Percentiles rank a stretch among this genome's conserved stretches.
Conservation (phyloP, 2,329 filamentous ascomycete species). For the Eutypa lata region DNA sequence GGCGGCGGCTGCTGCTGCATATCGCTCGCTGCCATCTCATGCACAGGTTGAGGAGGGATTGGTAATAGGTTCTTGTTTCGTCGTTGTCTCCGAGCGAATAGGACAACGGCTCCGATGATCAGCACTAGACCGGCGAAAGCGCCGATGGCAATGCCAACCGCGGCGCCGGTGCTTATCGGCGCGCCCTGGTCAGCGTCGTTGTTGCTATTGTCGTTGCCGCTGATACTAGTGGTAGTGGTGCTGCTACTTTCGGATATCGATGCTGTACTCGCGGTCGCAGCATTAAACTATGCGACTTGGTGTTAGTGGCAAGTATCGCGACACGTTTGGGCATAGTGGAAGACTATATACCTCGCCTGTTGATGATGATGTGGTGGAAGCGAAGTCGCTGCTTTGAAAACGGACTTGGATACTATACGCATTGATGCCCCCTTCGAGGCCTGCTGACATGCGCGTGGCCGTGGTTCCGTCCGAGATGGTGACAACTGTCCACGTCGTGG, state of each 20-base stretch:
- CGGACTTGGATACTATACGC: conserved; percentile 17
- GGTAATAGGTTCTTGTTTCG: background rate
- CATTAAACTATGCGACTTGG: background rate
- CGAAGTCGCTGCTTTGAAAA: conserved; percentile 12
- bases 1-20: no score
- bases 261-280: no score
- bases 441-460: background rate
- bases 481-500: conserved; percentile 7
- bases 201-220: background rate
- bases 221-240: background rate
- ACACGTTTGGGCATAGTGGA: background rate
- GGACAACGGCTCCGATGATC: background rate
- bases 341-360: background rate
- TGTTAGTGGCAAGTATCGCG: background rate
- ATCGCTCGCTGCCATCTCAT: no score
- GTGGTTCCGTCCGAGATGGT: conserved; percentile 3
- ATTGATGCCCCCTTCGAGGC: conserved; percentile 9
- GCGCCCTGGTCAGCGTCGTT: background rate
- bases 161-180: background rate
- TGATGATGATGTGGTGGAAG: background rate
- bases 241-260: no score
- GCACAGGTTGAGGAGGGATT: no score
- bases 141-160: conserved; percentile 6
- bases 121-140: background rate
- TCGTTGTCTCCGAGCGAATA: background rate